Percentiles rank a stretch among this genome's conserved stretches.
These are phyloP conservation scores for Teratosphaeria zuluensis DNA, from an alignment of 2,329 filamentous ascomycete species.

Conservation along the genomic window DNA sequence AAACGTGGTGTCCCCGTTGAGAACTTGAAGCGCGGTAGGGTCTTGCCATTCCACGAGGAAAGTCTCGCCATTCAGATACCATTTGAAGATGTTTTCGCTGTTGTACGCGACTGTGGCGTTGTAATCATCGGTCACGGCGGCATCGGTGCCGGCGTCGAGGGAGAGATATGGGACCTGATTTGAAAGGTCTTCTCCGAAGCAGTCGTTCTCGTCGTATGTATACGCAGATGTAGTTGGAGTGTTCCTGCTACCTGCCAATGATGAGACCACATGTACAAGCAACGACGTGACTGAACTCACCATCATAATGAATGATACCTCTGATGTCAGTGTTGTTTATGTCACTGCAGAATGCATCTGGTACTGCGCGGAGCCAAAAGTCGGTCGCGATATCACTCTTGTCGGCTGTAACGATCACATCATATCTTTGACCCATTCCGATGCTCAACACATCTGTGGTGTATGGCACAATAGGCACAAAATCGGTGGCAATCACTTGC, in stretches of 20 bases:
- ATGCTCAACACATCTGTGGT: slow-evolving; percentile 26
- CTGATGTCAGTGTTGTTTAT: slow-evolving; percentile 25
- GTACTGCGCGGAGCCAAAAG: slow-evolving; percentile 29
- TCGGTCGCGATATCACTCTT: slow-evolving; percentile 19
- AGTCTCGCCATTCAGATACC: slow-evolving; percentile 31
- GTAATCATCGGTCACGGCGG: slow-evolving; percentile 11
- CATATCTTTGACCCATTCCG: slow-evolving; percentile 28
- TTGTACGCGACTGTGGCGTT: slow-evolving; percentile 24
- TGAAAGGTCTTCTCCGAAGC: slow-evolving; percentile 28
- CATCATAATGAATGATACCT: slow-evolving; percentile 30
- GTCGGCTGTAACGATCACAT: slow-evolving; percentile 24
- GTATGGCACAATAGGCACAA: slow-evolving; percentile 35
- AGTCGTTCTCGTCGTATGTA: slow-evolving; percentile 25
- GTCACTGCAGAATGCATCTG: slow-evolving; percentile 30
- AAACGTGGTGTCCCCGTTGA: slow-evolving; percentile 24
- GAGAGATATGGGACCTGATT: slow-evolving; percentile 26
- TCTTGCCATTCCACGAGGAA: slow-evolving; percentile 30
- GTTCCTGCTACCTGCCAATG: slow-evolving; percentile 7
- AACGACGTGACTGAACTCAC: neutral
- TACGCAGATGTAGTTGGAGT: slow-evolving; percentile 26
- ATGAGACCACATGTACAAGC: neutral
- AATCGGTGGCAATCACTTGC: slow-evolving; percentile 34
- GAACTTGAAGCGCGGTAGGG: slow-evolving; percentile 29
- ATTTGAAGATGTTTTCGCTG: slow-evolving; percentile 26
- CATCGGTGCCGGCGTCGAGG: slow-evolving; percentile 13